Evolutionary conservation across 2,329 filamentous ascomycete species (phyloP), one percentile per base, ranked within the genome.

Genomic region (Pyrenochaeta sp.): DNA sequence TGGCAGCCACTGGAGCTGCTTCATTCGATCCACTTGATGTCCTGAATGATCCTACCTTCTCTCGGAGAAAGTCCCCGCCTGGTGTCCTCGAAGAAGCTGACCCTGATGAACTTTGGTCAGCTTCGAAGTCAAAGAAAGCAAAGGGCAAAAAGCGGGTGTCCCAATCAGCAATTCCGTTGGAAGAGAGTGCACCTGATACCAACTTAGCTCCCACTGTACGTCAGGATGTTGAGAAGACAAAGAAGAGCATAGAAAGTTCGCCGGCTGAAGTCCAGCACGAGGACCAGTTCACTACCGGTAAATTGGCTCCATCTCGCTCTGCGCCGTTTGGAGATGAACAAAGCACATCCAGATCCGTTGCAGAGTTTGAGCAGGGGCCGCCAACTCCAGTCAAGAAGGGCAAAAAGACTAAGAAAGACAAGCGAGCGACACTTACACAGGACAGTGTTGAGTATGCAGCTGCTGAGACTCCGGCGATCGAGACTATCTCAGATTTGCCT

Each of bases 71-170:
- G 29, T 59, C 64, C 3, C 59, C 65, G 26, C 60, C 63, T 31
- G 64, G 64, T 36, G 58, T 63, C 13, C 60, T 70, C 26, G 67
- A 70, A 47, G 68, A 69, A 26, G 60, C 61, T 5, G 67, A 71
- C 48, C 66, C 64, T n/a, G 65, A 67, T 20, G 68, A 69, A 34
- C 53, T 70, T 6, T 68, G 58, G 23, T 47, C 59, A 3, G 64
- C 68, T 34, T 68, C 71, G 27, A 78, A 76, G 59, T 63, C 60
- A 22, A 78, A 75, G 65, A 77, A 77, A 48, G 61, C 65, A 7
- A 78, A 76, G 52, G 65, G 68, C 13, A 78, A 77, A 60, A 64
- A 60, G 40, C 61, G 60, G 14, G 37, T 43, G 4, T 52, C 52
- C 23, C 29, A 47, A 3, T 35, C 48, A 21, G 46, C 45, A 2